Evolutionary conservation across 78 protist species (phyloP), one percentile per base, ranked within the genome.

Genomic region (Dictyostelium capitatum): DNA sequence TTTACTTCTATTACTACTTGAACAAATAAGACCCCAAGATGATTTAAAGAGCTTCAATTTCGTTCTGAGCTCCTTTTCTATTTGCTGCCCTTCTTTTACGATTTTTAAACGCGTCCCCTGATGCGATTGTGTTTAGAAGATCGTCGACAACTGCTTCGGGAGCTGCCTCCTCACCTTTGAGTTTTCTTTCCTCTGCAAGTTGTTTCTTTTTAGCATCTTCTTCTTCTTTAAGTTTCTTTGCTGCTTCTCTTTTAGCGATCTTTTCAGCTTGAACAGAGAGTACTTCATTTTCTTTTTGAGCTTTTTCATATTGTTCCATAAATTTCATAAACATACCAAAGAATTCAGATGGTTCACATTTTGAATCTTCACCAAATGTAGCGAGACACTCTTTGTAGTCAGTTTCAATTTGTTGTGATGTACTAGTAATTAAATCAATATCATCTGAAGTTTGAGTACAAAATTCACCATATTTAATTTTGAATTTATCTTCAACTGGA

Each of bases 231-330:
- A 87, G 79, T 65, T 87, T 87, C 53, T 87, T 87, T 0, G 93
- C 93, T 50, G 93, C 93, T 47, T 87, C 93, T 87, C 93, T 87
- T 80, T 87, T 87, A 46, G 93, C 93, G 10, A 87, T 87, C 73
- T 87, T 87, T 37, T 87, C 93, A 4, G 84, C 84, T 62, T 87
- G 83, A 25, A 43, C n/a, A 4, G 93, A 80, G 32, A 64, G 48
- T 46, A n/a, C 72, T 65, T 87, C 93, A 47, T 87, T 87, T 9
- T 87, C 93, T 65, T 87, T 87, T 32, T 83, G n/a, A 0, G 93
- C 43, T 56, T 87, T 87, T 3, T 87, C 93, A 17, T 87, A 87
- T 20, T 56, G 79, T 3, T 87, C 93, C 51, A 87, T 57, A 30
- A 87, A 87, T 14, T 87, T 87, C 20, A 79, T 43, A 54, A 87